Evolutionary conservation across 2,329 filamentous ascomycete genomes (phyloP), one percentile per base, ranked within the genome.

Genomic region (Talaromyces rugulosus): DNA sequence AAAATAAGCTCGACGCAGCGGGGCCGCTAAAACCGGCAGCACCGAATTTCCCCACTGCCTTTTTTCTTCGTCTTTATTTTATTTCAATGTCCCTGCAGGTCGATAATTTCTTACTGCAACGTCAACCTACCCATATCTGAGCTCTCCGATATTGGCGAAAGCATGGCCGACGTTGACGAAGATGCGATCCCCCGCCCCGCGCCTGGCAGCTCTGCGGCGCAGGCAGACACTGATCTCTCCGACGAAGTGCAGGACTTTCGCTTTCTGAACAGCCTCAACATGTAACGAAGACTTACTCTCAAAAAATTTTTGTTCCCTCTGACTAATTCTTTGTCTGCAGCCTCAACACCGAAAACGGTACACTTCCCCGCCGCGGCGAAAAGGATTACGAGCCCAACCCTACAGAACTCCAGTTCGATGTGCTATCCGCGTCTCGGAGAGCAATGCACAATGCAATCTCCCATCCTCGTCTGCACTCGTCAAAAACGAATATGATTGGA

Each of bases 301-400:
- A 59, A 36, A 47, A 36, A 36, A 16, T 58, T 18, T 33, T 50
- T 55, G 27, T 27, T 34, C 31, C 30, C 52, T 23, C 82, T 51
- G 83, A 82, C 8, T 75, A 42, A 18, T 66, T 30, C 14, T 36
- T 53, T 30, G 53, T 16, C 12, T 9, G 11, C 60, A 77, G 75
- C 34, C 66, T 75, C 51, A 40, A 40, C 36, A 67, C 74, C 55
- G 74, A 76, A 44, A 64, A 69, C 30, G 65, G 74, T 16, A 68
- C 87, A 68, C 84, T 93, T 11, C 92, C 96, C 40, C 92, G 94
- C 67, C 91, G 92, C 66, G 95, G 95, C 64, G 92, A 96, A 74
- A 99, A 99, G 76, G 95, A 99, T 78, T 99, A 97, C 74, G 95
- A 98, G 78, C 88, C 90, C 31, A 92, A 98, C 77, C 90, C 91